phyloP scores from a whole-genome alignment of 2,329 filamentous ascomycete species.

The Clarireedia sp. region DNA sequence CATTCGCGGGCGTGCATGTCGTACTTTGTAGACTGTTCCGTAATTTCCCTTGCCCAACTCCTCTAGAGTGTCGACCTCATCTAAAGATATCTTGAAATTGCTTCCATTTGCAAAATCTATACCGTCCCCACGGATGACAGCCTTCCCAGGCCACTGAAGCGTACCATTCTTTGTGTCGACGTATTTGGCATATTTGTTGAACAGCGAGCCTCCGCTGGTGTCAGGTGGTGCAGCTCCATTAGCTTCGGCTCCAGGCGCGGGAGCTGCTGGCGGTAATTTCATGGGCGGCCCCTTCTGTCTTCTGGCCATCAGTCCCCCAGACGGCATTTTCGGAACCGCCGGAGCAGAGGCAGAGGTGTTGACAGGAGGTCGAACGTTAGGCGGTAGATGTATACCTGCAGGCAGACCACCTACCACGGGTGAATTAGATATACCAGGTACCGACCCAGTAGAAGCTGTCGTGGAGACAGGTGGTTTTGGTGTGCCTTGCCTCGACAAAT shows the following conservation, averaged over 20 bases:
- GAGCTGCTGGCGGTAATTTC: constrained; percentile 18
- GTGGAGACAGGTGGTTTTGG: constrained; percentile 24
- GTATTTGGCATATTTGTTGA: constrained; percentile 69
- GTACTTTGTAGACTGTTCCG: constrained; percentile 94
- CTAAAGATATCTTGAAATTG: constrained; percentile 87
- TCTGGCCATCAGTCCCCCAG: constrained; percentile 57
- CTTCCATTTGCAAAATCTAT: constrained; percentile 88
- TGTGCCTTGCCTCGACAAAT: constrained; percentile 53
- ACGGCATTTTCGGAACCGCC: constrained; percentile 33
- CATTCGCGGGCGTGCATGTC: constrained; percentile 61
- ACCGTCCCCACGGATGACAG: constrained; percentile 77
- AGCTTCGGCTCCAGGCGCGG: constrained; percentile 14
- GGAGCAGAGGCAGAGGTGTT: constrained; percentile 44
- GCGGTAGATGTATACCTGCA: constrained; percentile 35
- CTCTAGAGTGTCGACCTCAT: constrained; percentile 87
- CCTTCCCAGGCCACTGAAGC: constrained; percentile 78
- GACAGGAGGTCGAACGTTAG: constrained; percentile 39
- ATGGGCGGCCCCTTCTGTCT: constrained; percentile 42
- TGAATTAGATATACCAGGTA: constrained; percentile 21
- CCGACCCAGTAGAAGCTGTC: constrained; percentile 30
- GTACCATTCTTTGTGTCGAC: constrained; percentile 89
- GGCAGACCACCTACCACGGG: constrained; percentile 34
- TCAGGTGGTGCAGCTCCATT: constrained; percentile 17
- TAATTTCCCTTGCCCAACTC: constrained; percentile 98
- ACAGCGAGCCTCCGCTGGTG: constrained; percentile 34